Base-by-base conservation (phyloP, 176 grass and related monocot species). In the Melocanna baccifera region DNA sequence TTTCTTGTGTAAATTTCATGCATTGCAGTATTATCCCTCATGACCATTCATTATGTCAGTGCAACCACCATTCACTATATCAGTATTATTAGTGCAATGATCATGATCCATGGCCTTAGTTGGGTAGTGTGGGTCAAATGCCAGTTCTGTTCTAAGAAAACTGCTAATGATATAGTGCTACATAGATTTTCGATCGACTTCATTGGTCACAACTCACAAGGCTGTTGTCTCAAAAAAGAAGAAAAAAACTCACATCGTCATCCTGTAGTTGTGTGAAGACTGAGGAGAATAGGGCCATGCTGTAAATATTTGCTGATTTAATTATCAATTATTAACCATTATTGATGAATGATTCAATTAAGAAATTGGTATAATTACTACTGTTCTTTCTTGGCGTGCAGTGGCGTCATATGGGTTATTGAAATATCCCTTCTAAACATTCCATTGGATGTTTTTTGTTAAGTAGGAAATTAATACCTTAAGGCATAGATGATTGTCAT, bases 181-280 rank as follows among this genome's bases (percentile, higher is more conserved):
- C n/a, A 22, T 52, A 80, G 16, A 50, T 20, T 48, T 67, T 50
- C 18, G 26, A 6, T 47, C 4, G 3, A 53, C 12, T n/a, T 62
- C 15, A 62, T 19, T 72, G 42, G 37, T 69, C 34, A 70, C 36
- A 81, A 29, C 13, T 86, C 26, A 63, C 53, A 48, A 53, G 34
- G 14, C 39, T 39, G 9, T 86, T 58, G 3, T 50, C 16, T 48
- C 64, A 19, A 10, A 20, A 42, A 25, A 57, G 37, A 22, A 58
- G 73, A 12, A 69, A 12, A 39, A 48, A 41, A 39, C 51, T 57
- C 62, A 46, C 39, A 29, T 58, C 25, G 50, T 65, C 45, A 53
- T 55, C 48, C 15, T 76, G 32, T 82, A 82, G 52, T 28, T 66
- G 16, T 76, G 63, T 86, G 15, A 53, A 74, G 3, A 61, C 37